Evolutionary conservation across 1,284 basidiomycete species (phyloP).

Genomic region (Veloporphyrellus conicus): DNA sequence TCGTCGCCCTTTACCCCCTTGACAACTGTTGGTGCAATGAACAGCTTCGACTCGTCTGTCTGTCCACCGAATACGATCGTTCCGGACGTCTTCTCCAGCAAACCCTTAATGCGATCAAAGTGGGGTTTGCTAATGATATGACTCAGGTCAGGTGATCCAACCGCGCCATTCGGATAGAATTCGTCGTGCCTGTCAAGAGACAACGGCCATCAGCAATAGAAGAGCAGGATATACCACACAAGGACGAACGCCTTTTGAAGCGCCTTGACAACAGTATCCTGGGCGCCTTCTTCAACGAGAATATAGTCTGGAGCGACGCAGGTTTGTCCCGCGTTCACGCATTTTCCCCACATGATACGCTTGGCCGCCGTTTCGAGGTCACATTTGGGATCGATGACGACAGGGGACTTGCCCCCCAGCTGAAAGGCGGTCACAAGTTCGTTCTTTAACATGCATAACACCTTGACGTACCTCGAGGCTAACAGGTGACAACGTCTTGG

Average conservation of each 20-base stretch:
- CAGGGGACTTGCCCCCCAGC: constrained; percentile 68
- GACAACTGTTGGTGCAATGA: constrained; percentile 67
- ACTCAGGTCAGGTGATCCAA: constrained; percentile 41
- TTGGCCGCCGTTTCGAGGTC: constrained; percentile 57
- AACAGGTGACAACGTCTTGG: constrained; percentile 80
- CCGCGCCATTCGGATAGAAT: constrained; percentile 52
- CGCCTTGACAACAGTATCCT: constrained; percentile 60
- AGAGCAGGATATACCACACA: constrained; percentile 1
- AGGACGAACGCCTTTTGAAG: constrained; percentile 55
- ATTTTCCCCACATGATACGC: constrained; percentile 78
- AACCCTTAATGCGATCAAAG: constrained; percentile 57
- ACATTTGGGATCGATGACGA: constrained; percentile 68
- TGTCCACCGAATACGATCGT: constrained; percentile 69
- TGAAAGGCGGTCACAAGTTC: constrained; percentile 10
- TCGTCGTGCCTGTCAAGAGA: constrained; percentile 42
- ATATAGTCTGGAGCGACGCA: constrained; percentile 80
- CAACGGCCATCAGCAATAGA: neutral
- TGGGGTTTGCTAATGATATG: constrained; percentile 52
- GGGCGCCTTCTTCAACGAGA: constrained; percentile 60
- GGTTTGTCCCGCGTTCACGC: constrained; percentile 71
- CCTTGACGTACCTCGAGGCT: constrained; percentile 61
- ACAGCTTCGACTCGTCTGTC: constrained; percentile 53
- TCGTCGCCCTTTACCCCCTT: constrained; percentile 61
- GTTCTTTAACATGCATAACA: neutral
- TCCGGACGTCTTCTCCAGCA: constrained; percentile 70